phyloP scores from a whole-genome alignment of 2,329 filamentous ascomycete species.

The Cordyceps militaris region DNA sequence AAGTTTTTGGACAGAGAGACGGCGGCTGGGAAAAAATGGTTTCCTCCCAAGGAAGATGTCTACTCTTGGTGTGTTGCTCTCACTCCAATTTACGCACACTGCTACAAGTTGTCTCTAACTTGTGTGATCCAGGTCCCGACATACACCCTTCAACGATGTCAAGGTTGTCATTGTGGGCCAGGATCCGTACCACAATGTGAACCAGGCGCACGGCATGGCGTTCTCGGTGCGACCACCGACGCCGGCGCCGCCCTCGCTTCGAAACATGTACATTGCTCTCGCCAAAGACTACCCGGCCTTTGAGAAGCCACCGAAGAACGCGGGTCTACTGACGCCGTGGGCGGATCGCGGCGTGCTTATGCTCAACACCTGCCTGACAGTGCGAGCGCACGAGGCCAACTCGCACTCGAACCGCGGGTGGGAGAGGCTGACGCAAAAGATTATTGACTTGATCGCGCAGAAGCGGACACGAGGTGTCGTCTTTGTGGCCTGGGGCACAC shows the following conservation, averaged over 20 bases:
- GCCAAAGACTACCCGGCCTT: slow-evolving; percentile 84
- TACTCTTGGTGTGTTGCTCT: slow-evolving; percentile 72
- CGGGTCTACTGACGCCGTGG: slow-evolving; percentile 85
- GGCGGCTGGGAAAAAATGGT: slow-evolving; percentile 67
- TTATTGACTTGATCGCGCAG: slow-evolving; percentile 79
- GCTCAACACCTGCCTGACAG: slow-evolving; percentile 91
- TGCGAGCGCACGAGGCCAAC: slow-evolving; percentile 81
- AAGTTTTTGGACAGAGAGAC: slow-evolving; percentile 76
- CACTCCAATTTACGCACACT: background rate
- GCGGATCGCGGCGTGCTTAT: slow-evolving; percentile 87
- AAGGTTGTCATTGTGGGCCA: slow-evolving; percentile 93
- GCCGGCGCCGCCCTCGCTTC: slow-evolving; percentile 77
- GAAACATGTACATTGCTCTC: slow-evolving; percentile 88
- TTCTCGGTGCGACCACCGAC: slow-evolving; percentile 93
- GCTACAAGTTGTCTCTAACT: slow-evolving; percentile 15
- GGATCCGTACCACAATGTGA: slow-evolving; percentile 92
- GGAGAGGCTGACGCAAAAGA: slow-evolving; percentile 87
- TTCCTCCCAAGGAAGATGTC: slow-evolving; percentile 80
- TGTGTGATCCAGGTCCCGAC: slow-evolving; percentile 67
- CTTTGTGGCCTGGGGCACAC: slow-evolving; percentile 88
- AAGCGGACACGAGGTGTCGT: slow-evolving; percentile 76
- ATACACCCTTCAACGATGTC: slow-evolving; percentile 81
- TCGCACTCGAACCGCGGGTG: slow-evolving; percentile 81
- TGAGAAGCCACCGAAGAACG: slow-evolving; percentile 63
- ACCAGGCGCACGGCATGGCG: slow-evolving; percentile 92